Percentiles rank a stretch among this genome's conserved stretches.
These are phyloP conservation scores for Meira miltonrushii DNA, from an alignment of 1,284 basidiomycete genomes.

Conservation along the genomic window DNA sequence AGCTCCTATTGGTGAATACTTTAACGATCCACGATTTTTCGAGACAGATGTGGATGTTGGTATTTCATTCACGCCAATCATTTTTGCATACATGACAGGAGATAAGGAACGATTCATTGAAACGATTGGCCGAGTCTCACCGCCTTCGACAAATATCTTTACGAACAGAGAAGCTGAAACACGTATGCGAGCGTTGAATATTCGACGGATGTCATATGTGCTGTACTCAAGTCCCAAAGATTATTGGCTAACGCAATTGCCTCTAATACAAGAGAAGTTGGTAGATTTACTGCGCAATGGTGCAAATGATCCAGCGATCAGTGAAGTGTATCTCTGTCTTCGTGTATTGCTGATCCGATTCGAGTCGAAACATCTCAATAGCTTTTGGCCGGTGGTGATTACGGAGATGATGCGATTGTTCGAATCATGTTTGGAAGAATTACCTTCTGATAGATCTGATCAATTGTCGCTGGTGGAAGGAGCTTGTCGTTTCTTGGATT, in stretches of 20 bases:
- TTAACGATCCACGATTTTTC: constrained; percentile 84
- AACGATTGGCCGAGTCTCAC: constrained; percentile 61
- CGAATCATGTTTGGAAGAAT: constrained; percentile 56
- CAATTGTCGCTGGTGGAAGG: constrained; percentile 75
- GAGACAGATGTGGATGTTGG: constrained; percentile 63
- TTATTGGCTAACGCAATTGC: constrained; percentile 80
- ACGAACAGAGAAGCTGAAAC: constrained; percentile 91
- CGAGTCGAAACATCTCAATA: constrained; percentile 80
- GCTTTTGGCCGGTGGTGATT: constrained; percentile 88
- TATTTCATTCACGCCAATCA: constrained; percentile 67
- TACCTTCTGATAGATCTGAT: constrained; percentile 67
- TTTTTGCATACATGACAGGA: constrained; percentile 72
- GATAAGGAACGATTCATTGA: constrained; percentile 85
- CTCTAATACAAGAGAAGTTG: constrained; percentile 89
- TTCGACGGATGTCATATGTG: constrained; percentile 80
- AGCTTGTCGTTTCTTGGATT: constrained; percentile 87
- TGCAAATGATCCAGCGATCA: constrained; percentile 67
- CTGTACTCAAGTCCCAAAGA: constrained; percentile 75
- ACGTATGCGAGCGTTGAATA: constrained; percentile 75
- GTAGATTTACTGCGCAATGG: constrained; percentile 81
- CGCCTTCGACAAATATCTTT: constrained; percentile 91
- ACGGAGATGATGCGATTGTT: constrained; percentile 55
- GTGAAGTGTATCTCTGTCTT: constrained; percentile 72
- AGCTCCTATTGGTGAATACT: constrained; percentile 69
- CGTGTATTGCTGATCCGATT: constrained; percentile 87